These are phyloP conservation scores for Pseudomonodictys pantanalensis DNA, from an alignment of 495 filamentous ascomycete species.

Conservation along the genomic window DNA sequence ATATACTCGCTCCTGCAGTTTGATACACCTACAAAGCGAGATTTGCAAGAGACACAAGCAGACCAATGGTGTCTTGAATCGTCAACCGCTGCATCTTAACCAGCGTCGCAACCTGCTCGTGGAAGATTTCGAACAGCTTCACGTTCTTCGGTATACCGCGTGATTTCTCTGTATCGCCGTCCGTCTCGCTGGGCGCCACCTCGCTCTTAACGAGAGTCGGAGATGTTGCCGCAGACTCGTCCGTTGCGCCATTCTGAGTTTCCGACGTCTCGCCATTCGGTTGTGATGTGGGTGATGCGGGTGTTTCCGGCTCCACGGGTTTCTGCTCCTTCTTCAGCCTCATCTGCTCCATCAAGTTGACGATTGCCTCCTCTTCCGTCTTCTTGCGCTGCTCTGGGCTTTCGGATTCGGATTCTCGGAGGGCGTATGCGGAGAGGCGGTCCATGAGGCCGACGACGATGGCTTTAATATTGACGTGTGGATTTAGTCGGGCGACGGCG, in stretches of 20 bases:
- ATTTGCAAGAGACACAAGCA: conserved; percentile 88
- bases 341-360: conserved; percentile 71
- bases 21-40: conserved; percentile 62
- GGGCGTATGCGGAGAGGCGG: conserved; percentile 85
- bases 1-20: background rate
- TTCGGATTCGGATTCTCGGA: conserved; percentile 75
- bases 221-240: conserved; percentile 17
- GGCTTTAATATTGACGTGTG: conserved; percentile 93
- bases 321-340: conserved; percentile 61
- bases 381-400: conserved; percentile 66
- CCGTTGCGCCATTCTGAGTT: conserved; percentile 27
- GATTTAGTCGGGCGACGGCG: conserved; percentile 86
- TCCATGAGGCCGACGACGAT: conserved; percentile 99
- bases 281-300: conserved; percentile 34
- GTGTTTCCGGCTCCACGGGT: conserved; percentile 35
- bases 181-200: conserved; percentile 35
- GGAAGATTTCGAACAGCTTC: conserved; percentile 95
- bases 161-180: conserved; percentile 52
- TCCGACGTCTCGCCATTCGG: conserved; percentile 50
- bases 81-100: conserved; percentile 86
- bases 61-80: conserved; percentile 90
- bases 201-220: conserved; percentile 18
- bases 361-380: conserved; percentile 79
- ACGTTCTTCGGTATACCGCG: conserved; percentile 75
- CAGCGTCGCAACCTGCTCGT: conserved; percentile 89